Base-by-base conservation (phyloP, 768 basidiomycete species). In the Lentinula aciculospora region DNA sequence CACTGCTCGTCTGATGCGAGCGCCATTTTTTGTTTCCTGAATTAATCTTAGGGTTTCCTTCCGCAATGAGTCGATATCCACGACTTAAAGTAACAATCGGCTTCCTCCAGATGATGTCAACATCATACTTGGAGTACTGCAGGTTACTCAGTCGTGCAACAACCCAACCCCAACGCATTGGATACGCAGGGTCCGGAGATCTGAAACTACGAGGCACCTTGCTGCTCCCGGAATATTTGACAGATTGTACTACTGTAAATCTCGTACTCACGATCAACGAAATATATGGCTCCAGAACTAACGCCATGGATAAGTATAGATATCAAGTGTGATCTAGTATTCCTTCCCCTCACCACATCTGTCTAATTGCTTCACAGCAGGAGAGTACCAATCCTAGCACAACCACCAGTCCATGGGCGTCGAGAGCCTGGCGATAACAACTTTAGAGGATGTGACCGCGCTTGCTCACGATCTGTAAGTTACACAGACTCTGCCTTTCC, bases 401-500 rank as follows among this genome's bases (percentile, higher is more conserved):
- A 6, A 46, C 44, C 27, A 46, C 44, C 17, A 28, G 44, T 10
- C 27, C 10, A 46, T 46, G 44, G 44, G 44, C 23, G 44, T 17
- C 2, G 23, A 46, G 27, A 46, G 44, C 44, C 44, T 46, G 27
- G 17, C 44, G 27, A 28, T 21, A 15, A 28, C 44, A 28, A 25
- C 13, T 28, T 25, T 28, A 9, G 51, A 57, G 21, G 56, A 57
- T 50, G 47, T 57, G 45, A 32, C 48, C 13, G 4, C 19, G 13
- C 46, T 57, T 17, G 56, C 45, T 23, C 46, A 25, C 21, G 56
- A 57, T 39, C 23, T 57, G 56, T 57, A 21, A 34, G 56, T 57
- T 25, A n/a, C 1, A 21, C 6, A 10, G 6, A n/a, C 17, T 13
- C 17, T 27, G 10, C 15, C 13, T 23, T 27, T 27, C 36, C 17